Evolutionary conservation across 1,284 basidiomycete species (phyloP), one percentile per base, ranked within the genome.

Genomic region (Boletellus sp.): DNA sequence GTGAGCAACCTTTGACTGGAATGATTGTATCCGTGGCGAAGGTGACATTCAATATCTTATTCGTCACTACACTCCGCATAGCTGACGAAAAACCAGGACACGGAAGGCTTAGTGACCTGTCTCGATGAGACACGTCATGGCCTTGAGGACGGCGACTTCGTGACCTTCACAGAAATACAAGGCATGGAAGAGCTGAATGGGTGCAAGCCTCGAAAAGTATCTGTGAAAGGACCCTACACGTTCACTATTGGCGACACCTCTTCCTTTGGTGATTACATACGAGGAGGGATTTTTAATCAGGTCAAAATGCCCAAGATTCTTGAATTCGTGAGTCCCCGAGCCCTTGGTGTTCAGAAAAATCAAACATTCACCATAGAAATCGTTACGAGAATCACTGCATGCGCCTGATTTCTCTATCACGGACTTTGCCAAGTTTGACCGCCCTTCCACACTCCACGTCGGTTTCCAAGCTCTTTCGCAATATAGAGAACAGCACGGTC

Each of bases 271-370:
- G 79, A 85, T 44, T 99, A 99, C 76, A 85, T 87, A 64, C 74
- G 83, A 30, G 97, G 95, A 30, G 97, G 97, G 46, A 89, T 96
- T 60, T 99, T 99, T 70, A 95, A 92, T 16, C 97, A 99, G 73
- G 93, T 99, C 64, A 99, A 99, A 78, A 95, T 97, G 93, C 97
- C 97, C 21, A 97, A 97, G 76, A 81, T 93, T 55, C 77, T 99
- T 50, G 83, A 92, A 69, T 97, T 97, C 64, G 93, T 96, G 61
- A 64, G 90, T 77, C 22, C n/a, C 44, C 26, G 36, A 26, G 26
- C 12, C 37, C 37, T 38, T n/a, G 44, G 18, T 43, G 30, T 0
- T 15, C 38, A 33, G 18, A 38, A 45, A n/a, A 44, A 44, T 42
- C 37, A 46, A 50, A 60, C 36, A 13, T 49, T 40, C 11, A 13